These are phyloP conservation scores for Fusarium virguliforme DNA, from an alignment of 2,329 filamentous ascomycete species.

Conservation along the genomic window DNA sequence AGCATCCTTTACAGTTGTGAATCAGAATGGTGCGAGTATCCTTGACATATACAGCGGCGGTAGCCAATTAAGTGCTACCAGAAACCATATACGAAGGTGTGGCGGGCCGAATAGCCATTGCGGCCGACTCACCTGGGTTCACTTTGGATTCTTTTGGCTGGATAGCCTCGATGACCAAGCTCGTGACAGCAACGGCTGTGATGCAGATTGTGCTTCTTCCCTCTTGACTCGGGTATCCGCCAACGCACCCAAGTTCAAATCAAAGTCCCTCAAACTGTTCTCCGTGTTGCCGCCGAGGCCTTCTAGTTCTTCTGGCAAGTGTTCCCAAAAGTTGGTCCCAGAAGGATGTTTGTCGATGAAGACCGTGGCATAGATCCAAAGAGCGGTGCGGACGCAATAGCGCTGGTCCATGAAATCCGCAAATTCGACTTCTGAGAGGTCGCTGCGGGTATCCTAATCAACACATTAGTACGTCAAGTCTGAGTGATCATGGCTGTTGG, in stretches of 20 bases:
- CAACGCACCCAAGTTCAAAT: not conserved
- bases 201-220: not conserved
- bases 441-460: not conserved
- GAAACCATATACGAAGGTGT: not conserved
- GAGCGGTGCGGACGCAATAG: not conserved
- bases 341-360: constrained; percentile 2
- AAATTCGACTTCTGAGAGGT: not conserved
- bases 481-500: not conserved
- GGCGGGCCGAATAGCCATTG: not conserved
- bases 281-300: not conserved
- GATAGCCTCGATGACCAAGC: not conserved
- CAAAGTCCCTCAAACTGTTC: not conserved
- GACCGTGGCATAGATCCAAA: constrained; percentile 1
- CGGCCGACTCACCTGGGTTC: not conserved
- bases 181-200: not conserved
- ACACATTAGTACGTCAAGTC: not conserved
- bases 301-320: not conserved
- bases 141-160: not conserved
- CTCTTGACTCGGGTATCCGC: too few relatives aligned
- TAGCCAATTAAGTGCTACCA: not conserved
- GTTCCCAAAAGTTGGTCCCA: not conserved
- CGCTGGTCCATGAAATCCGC: not conserved
- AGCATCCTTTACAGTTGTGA: not conserved
- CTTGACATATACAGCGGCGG: not conserved
- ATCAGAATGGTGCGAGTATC: not conserved